These are phyloP conservation scores for Candida takata DNA, from an alignment of 805 yeast species.

Conservation along the genomic window DNA sequence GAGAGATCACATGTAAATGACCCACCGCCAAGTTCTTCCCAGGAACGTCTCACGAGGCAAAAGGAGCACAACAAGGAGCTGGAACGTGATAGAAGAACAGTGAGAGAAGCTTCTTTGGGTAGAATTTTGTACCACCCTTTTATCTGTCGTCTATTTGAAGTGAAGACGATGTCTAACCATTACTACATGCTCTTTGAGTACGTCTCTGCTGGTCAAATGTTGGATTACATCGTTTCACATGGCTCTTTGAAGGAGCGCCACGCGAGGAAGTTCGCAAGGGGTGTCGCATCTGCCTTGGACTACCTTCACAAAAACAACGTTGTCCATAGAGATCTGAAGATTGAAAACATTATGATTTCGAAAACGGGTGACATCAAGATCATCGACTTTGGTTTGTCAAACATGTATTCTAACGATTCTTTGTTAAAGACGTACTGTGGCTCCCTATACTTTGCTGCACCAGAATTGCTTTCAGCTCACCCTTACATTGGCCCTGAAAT, in stretches of 20 bases:
- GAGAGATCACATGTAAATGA: constrained; percentile 64
- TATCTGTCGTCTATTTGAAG: constrained; percentile 86
- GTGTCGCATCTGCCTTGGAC: constrained; percentile 88
- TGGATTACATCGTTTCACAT: constrained; percentile 94
- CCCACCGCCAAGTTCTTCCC: constrained; percentile 54
- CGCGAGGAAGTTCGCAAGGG: constrained; percentile 91
- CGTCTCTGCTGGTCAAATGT: constrained; percentile 95
- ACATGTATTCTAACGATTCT: constrained; percentile 64
- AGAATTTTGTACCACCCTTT: constrained; percentile 85
- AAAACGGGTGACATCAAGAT: constrained; percentile 91
- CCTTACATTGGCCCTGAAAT: constrained; percentile 97
- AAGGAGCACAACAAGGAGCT: constrained; percentile 76
- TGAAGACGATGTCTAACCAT: constrained; percentile 94
- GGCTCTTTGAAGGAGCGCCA: constrained; percentile 90
- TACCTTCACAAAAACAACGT: constrained; percentile 92
- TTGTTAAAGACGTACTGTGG: constrained; percentile 94
- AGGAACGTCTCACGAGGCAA: constrained; percentile 51
- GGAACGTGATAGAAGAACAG: constrained; percentile 85
- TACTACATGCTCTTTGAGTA: constrained; percentile 95
- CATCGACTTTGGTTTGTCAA: constrained; percentile 93
- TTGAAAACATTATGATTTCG: constrained; percentile 92
- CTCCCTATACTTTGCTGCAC: constrained; percentile 96
- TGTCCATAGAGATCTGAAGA: constrained; percentile 94
- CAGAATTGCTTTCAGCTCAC: constrained; percentile 85
- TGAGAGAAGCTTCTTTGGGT: constrained; percentile 93